Conservation (phyloP, 345 rosid genomes). For the Citrus glauca region DNA sequence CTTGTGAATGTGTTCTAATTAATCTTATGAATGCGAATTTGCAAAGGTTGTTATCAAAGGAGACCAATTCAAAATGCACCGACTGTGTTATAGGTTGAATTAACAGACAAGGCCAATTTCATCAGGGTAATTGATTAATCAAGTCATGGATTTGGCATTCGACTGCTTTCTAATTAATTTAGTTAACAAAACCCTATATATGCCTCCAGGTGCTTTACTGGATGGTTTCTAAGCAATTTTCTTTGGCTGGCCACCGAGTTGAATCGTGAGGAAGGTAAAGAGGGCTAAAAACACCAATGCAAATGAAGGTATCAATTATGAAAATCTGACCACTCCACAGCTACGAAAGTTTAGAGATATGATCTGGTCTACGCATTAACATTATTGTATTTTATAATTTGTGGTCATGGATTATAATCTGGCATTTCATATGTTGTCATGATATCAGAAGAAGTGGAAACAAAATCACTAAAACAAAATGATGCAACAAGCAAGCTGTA, state of each 20-base stretch:
- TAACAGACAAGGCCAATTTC: neutral
- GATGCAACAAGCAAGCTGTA: slow-evolving; percentile 8
- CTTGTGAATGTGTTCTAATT: neutral
- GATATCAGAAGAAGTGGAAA: slow-evolving; percentile 2
- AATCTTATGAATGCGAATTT: no score
- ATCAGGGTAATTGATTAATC: neutral
- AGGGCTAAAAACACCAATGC: no score
- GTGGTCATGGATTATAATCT: neutral
- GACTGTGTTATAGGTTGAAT: neutral
- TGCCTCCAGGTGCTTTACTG: no score
- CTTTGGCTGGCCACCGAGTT: no score
- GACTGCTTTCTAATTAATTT: neutral
- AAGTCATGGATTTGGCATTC: neutral
- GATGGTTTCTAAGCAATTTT: no score
- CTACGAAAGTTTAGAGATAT: neutral
- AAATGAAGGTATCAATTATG: no score
- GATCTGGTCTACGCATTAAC: neutral
- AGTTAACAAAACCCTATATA: no score
- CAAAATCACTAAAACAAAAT: slow-evolving; percentile 5
- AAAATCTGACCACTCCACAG: neutral
- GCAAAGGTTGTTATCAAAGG: neutral
- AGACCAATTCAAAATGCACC: neutral
- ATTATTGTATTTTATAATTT: neutral
- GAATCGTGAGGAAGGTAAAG: no score
- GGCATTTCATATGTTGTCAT: neutral